These are phyloP conservation scores for Scheffersomyces titani DNA, from an alignment of 1,139 yeast species.

Conservation along the genomic window DNA sequence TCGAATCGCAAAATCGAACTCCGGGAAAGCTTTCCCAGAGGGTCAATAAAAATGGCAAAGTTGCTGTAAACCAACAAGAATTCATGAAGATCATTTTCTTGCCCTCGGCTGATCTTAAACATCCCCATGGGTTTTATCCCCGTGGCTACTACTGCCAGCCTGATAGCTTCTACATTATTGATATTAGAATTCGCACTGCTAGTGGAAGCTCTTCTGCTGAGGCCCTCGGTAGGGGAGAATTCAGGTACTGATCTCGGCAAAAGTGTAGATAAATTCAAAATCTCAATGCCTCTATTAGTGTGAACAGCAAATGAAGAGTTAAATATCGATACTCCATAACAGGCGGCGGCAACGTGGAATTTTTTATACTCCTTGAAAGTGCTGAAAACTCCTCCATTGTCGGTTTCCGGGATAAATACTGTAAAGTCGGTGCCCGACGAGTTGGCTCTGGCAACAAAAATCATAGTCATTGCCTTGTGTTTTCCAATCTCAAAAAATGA, in stretches of 20 bases:
- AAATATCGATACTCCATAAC: constrained; percentile 58
- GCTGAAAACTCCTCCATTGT: constrained; percentile 52
- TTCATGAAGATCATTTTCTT: constrained; percentile 26
- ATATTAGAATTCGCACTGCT: constrained; percentile 1
- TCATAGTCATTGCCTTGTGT: constrained; percentile 59
- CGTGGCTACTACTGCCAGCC: constrained; percentile 35
- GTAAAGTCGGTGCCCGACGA: constrained; percentile 53
- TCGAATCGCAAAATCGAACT: constrained; percentile 60
- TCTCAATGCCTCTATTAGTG: constrained; percentile 68
- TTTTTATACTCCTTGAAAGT: constrained; percentile 50
- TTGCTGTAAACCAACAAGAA: constrained; percentile 71
- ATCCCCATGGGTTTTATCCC: constrained; percentile 58
- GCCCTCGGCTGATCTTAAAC: constrained; percentile 56
- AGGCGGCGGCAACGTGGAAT: constrained; percentile 53
- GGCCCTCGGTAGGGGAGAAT: constrained; percentile 31
- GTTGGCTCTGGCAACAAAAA: constrained; percentile 54
- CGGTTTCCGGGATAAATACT: constrained; percentile 51
- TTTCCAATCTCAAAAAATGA: constrained; percentile 61
- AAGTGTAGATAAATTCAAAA: constrained; percentile 60
- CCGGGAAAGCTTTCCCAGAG: constrained; percentile 62
- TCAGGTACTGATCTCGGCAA: constrained; percentile 59
- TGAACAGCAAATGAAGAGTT: constrained; percentile 67
- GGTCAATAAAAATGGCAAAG: constrained; percentile 70
- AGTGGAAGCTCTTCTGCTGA: constrained; percentile 23
- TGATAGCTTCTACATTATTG: constrained; percentile 31